Conservation (phyloP, 2,329 filamentous ascomycete genomes). For the Tolypocladium guangdongense region DNA sequence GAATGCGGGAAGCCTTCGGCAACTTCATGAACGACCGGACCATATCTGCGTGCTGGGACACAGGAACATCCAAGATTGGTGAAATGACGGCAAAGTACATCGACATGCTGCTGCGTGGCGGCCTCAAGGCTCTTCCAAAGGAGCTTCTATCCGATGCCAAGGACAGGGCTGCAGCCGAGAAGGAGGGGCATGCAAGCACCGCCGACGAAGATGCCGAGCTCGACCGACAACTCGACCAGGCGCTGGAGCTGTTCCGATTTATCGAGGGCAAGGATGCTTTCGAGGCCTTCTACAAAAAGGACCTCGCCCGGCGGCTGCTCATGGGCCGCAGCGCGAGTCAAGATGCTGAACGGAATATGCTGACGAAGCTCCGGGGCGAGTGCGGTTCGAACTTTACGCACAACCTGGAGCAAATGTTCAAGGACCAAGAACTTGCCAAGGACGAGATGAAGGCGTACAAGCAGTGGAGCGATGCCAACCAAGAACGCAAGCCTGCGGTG, state of each 20-base stretch:
- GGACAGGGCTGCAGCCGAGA: constrained; percentile 46
- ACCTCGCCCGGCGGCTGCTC: constrained; percentile 77
- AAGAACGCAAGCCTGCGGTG: constrained; percentile 37
- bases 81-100: constrained; percentile 99
- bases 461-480: constrained; percentile 46
- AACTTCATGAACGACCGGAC: constrained; percentile 88
- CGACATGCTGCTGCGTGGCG: constrained; percentile 77
- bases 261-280: constrained; percentile 97
- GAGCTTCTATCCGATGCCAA: constrained; percentile 52
- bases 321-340: constrained; percentile 90
- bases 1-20: constrained; percentile 75
- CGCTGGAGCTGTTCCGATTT: constrained; percentile 89
- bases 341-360: constrained; percentile 93
- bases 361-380: constrained; percentile 81
- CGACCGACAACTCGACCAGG: constrained; percentile 83
- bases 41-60: constrained; percentile 59
- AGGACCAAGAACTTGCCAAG: constrained; percentile 84
- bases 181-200: constrained; percentile 52
- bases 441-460: constrained; percentile 93
- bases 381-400: constrained; percentile 92
- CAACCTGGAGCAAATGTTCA: constrained; percentile 98
- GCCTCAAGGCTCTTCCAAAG: constrained; percentile 70
- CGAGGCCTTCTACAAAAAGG: constrained; percentile 98
- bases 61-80: constrained; percentile 84
- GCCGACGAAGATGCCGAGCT: constrained; percentile 88